Evolutionary conservation across 441 rosid genomes (phyloP).

Genomic region (Erysimum cheiri): DNA sequence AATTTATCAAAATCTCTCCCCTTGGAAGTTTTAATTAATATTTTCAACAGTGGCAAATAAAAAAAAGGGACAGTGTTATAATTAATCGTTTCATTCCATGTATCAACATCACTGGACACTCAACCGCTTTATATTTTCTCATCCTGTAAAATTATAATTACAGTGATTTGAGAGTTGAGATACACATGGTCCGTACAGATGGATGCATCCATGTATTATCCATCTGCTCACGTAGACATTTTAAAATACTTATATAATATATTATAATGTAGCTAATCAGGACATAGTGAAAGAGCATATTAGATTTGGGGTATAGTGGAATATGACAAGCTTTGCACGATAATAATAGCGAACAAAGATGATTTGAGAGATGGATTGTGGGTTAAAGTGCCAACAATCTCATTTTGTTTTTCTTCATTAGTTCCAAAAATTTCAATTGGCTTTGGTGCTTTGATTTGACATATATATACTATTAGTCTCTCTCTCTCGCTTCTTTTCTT

Average conservation of each 20-base stretch:
- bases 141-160: not conserved
- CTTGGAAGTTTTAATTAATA: not conserved
- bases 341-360: conserved; percentile 33
- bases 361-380: conserved; percentile 32
- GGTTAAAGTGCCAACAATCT: conserved; percentile 41
- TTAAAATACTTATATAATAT: not conserved
- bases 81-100: conserved; percentile 9
- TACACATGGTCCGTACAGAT: conserved; percentile 28
- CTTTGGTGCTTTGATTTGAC: conserved; percentile 35
- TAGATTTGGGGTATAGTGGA: conserved; percentile 39
- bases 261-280: not conserved
- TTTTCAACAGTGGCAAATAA: not conserved
- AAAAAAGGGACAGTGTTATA: not conserved
- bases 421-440: conserved; percentile 28
- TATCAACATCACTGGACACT: conserved; percentile 22
- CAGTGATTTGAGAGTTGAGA: conserved; percentile 14
- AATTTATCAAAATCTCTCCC: not conserved
- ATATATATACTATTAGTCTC: not conserved
- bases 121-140: not conserved
- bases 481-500: not conserved
- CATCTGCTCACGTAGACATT: conserved; percentile 24
- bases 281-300: conserved; percentile 42
- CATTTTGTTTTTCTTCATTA: conserved; percentile 24
- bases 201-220: conserved; percentile 23
- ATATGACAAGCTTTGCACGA: conserved; percentile 39